phyloP scores from a whole-genome alignment of 257 asterid genomes.

The Ligustrum vulgare region DNA sequence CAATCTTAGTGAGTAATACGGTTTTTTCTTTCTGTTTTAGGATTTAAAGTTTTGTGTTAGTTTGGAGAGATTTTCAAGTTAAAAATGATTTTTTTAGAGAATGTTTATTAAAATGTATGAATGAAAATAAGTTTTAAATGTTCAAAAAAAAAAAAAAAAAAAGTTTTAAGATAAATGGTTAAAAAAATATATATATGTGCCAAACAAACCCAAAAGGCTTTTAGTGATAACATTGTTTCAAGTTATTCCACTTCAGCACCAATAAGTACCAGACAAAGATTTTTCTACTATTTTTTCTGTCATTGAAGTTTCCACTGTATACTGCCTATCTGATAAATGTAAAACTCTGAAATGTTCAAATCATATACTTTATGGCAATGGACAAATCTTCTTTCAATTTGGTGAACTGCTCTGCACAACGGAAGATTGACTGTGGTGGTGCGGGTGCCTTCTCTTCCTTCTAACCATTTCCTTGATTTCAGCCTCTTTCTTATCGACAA shows the following conservation, averaged over 20 bases:
- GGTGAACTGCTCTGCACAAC: slow-evolving; percentile 40
- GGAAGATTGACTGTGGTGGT: slow-evolving; percentile 24
- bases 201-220: too few relatives aligned
- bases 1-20: too few relatives aligned
- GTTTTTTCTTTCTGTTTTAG: not conserved
- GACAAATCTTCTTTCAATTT: not conserved
- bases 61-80: too few relatives aligned
- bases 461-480: slow-evolving; percentile 64
- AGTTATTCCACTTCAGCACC: too few relatives aligned
- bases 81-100: too few relatives aligned
- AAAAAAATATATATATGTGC: too few relatives aligned
- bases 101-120: too few relatives aligned
- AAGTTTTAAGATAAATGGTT: too few relatives aligned
- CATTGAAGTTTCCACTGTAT: not conserved
- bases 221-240: too few relatives aligned
- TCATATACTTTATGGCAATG: not conserved
- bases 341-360: not conserved
- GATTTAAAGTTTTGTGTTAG: too few relatives aligned
- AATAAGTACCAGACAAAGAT: not conserved
- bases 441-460: slow-evolving; percentile 47
- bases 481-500: slow-evolving; percentile 71
- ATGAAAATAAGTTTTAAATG: too few relatives aligned
- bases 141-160: too few relatives aligned
- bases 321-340: not conserved
- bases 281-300: not conserved